Conservation (phyloP, 331 rosid genomes). For the Malus hybrid region DNA sequence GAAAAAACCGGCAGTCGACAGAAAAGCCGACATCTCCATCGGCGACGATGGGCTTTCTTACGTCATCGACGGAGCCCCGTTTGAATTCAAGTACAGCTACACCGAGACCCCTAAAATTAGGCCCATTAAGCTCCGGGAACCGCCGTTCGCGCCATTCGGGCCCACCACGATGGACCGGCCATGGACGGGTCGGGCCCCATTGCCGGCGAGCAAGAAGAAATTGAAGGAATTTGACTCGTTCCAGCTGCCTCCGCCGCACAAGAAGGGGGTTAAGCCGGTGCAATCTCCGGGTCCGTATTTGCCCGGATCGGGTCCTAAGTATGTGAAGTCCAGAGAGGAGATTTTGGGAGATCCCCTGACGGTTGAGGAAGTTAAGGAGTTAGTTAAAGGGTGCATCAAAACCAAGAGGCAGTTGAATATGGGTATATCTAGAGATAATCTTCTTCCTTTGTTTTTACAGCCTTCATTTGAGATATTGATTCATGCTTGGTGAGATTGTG, state of each 20-base stretch:
- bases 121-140: constrained; percentile 70
- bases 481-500: not conserved
- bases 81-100: constrained; percentile 92
- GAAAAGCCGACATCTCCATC: constrained; percentile 39
- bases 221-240: constrained; percentile 78
- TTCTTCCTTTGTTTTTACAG: not conserved
- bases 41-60: constrained; percentile 61
- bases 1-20: constrained; percentile 8
- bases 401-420: constrained; percentile 56
- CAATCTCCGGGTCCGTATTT: constrained; percentile 83
- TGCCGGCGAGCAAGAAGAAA: constrained; percentile 75
- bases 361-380: constrained; percentile 38
- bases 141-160: constrained; percentile 62
- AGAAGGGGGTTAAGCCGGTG: constrained; percentile 82
- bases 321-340: constrained; percentile 67
- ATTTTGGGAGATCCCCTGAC: constrained; percentile 76
- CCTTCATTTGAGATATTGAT: not conserved
- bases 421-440: constrained; percentile 19
- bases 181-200: constrained; percentile 82
- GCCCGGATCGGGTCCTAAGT: constrained; percentile 59
- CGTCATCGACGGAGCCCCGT: constrained; percentile 64
- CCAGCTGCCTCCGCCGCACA: constrained; percentile 68
- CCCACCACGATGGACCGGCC: constrained; percentile 66
- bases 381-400: constrained; percentile 45
- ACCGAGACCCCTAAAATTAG: constrained; percentile 75